Evolutionary conservation across 176 grass and related monocot genomes (phyloP).

Genomic region (Aegilops bicornis): DNA sequence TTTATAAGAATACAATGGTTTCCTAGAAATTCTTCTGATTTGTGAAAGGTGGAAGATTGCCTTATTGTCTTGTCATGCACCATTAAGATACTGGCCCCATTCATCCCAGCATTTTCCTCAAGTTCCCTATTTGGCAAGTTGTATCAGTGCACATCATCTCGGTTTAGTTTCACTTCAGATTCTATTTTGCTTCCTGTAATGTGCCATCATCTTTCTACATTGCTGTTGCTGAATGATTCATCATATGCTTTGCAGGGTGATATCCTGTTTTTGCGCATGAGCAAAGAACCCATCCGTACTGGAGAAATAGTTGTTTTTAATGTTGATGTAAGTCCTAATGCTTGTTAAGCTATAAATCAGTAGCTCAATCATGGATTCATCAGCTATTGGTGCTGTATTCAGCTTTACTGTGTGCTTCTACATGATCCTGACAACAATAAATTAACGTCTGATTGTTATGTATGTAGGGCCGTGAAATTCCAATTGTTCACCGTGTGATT

Average conservation of each 20-base stretch:
- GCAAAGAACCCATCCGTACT: conserved; percentile 52
- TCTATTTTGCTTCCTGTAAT: background rate
- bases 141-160: background rate
- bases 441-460: conserved; percentile 11
- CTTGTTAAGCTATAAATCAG: background rate
- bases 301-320: conserved; percentile 73
- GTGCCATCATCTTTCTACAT: background rate
- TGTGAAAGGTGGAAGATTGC: background rate
- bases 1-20: background rate
- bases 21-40: background rate
- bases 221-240: background rate
- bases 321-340: conserved; percentile 46
- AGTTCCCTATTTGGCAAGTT: background rate
- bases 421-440: conserved; percentile 7
- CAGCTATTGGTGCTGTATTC: background rate
- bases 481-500: conserved; percentile 96
- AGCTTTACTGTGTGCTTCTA: background rate
- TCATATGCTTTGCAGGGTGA: conserved; percentile 54
- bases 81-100: background rate
- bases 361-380: background rate
- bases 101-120: background rate
- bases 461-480: conserved; percentile 71
- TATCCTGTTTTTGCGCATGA: conserved; percentile 67
- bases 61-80: background rate
- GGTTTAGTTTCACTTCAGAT: background rate